Base-by-base conservation (phyloP, 768 basidiomycete genomes). In the Tylopilus balloui region DNA sequence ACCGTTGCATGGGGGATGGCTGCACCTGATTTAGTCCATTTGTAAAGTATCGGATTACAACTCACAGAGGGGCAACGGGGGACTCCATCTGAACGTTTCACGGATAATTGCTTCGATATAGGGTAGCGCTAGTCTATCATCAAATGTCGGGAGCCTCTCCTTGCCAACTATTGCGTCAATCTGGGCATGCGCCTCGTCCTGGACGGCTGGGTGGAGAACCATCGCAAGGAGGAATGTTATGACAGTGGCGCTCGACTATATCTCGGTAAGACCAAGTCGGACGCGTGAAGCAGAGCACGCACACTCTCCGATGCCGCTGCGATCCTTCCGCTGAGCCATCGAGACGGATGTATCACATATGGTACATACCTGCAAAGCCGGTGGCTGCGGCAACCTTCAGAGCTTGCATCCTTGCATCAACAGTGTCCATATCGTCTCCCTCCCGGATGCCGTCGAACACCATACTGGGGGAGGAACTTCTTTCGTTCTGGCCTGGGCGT, bases 101-200 rank as follows among this genome's bases (percentile, higher is more conserved):
- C 69, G 68, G n/a, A 68, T 61, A 10, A 73, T 65, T 4, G 71
- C 69, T 4, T 58, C 61, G 6, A 71, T 62, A 43, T 72, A 75
- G 1, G 71, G 71, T 12, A 75, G 45, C 6, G 29, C 51, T 11
- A 42, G 14, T 27, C 54, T 47, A 23, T 67, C 58, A 10, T 41
- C 43, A 21, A 51, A 29, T 2, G 36, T 57, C 25, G 59, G 63
- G 1, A 65, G 51, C 13, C 52, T 54, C 34, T 46, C 51, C 34
- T 50, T 62, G 28, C 61, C 58, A 9, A 65, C 41, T 0, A 61
- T 46, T 13, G 50, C 29, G 3, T 63, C 49, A 31, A 63, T 51
- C 39, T 54, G 47, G 7, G 45, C 47, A 20, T 54, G 37, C 13
- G 46, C 57, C 47, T 51, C 51, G 20, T 57, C 46, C 43, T 64